phyloP scores from a whole-genome alignment of 2,329 filamentous ascomycete species.

The Hymenoscyphus scutula region DNA sequence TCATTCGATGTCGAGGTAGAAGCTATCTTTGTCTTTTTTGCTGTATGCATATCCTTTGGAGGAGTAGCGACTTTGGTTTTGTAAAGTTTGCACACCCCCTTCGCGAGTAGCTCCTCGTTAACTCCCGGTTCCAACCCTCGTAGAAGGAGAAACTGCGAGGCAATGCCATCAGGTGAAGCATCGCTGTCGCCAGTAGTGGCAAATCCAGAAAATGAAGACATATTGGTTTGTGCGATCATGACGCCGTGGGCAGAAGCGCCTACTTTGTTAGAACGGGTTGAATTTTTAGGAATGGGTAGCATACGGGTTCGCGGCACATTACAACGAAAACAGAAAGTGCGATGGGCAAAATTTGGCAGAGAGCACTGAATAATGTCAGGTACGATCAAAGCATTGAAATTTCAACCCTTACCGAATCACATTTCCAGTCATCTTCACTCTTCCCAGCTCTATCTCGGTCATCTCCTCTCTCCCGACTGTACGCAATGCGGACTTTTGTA shows the following conservation, averaged over 20 bases:
- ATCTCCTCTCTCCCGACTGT: conserved; percentile 44
- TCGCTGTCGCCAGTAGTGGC: conserved; percentile 54
- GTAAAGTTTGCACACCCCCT: conserved; percentile 72
- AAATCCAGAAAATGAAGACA: conserved; percentile 41
- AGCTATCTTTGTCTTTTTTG: conserved; percentile 47
- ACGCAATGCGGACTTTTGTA: conserved; percentile 43
- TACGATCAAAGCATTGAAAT: background rate
- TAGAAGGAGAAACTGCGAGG: conserved; percentile 73
- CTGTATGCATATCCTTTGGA: conserved; percentile 36
- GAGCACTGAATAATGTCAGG: conserved; percentile 45
- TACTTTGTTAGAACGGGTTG: conserved; percentile 30
- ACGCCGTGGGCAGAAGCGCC: conserved; percentile 36
- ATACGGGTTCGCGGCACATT: conserved; percentile 52
- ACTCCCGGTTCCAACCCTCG: conserved; percentile 69
- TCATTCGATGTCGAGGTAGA: conserved; percentile 52
- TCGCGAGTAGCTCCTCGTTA: conserved; percentile 69
- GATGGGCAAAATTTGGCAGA: conserved; percentile 55
- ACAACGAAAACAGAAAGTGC: conserved; percentile 57
- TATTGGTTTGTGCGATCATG: conserved; percentile 38
- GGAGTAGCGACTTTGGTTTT: conserved; percentile 47
- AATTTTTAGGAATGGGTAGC: conserved; percentile 22
- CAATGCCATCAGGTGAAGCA: conserved; percentile 46
- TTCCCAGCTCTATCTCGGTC: conserved; percentile 41
- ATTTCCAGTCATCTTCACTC: conserved; percentile 56
- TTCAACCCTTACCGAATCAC: conserved; percentile 45